Evolutionary conservation across 192 early-diverging fungal species (phyloP), one percentile per base, ranked within the genome.

Genomic region (Coemansia sp.): DNA sequence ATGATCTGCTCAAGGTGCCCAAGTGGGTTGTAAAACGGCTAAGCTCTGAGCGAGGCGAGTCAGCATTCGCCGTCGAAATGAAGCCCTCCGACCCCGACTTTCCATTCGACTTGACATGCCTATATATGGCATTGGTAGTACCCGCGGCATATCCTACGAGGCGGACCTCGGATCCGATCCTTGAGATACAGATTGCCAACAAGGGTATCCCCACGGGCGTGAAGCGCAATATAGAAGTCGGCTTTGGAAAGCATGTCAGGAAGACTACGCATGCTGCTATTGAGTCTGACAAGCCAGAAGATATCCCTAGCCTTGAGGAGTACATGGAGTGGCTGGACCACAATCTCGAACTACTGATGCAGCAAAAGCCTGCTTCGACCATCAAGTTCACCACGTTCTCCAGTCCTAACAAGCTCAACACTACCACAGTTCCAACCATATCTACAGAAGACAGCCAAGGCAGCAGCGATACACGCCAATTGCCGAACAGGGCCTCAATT

Each of bases 1-100:
- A 74, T n/a, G 61, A 60, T 18, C 39, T 82, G 60, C 67, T 73
- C 21, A 58, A 55, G 26, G 62, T 46, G 2, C 50, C 79, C 2
- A 62, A 66, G 35, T 77, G 70, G 74, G 57, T 55, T 0, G 75
- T 71, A 28, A 73, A 74, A 35, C 35, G 57, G 23, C 53, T 82
- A 38, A 63, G 45, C 24, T 73, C 79, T 2, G 65, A 70, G 18
- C 70, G 69, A n/a, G 68, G 65, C 66, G 71, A 73, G 18, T 56
- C 70, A 4, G 79, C 79, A 9, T 64, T 77, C 58, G 74, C 79
- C 23, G 64, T 82, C 10, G 79, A 82, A 56, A 73, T 82, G 79
- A 43, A 36, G 61, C 79, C 79, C 10, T 82, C 75, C 0, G 91
- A 93, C 46, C 92, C 92, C 21, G 92, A 94, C 60, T 94, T 94